Evolutionary conservation across 2,329 filamentous ascomycete species (phyloP), one percentile per base, ranked within the genome.

Genomic region (Cladosporium sp.): DNA sequence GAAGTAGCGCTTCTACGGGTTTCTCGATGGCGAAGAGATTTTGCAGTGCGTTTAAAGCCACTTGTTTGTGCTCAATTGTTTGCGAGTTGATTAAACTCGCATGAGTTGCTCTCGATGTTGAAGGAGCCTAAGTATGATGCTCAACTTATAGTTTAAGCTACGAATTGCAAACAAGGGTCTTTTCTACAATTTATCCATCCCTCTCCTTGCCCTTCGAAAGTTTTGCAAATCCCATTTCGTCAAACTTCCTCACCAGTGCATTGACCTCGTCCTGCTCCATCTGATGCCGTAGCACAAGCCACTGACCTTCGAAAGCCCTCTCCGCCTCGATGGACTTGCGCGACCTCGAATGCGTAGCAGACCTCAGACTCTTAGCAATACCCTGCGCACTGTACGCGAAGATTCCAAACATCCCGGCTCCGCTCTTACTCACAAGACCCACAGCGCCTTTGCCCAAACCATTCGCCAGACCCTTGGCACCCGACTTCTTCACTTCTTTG

Each of bases 351-450:
- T 52, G 49, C 26, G 49, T 52, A n/a, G 28, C 49, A 52, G 23
- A 18, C 66, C 88, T 84, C 53, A 93, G 81, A 75, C 92, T 88
- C 33, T 89, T 89, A 73, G 92, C 88, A 1, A 93, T 83, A 6
- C 91, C 91, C 73, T 91, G 89, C 84, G 92, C 89, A 3, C 89
- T 86, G 71, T 93, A 93, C 1, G 89, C 91, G 0, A 90, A 89
- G 14, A 76, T 73, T 0, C 69, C 73, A 49, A 72, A 74, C 52
- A 90, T 76, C 5, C 84, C 90, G 65, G 91, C 91, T 53, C 86
- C 85, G 6, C 90, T 89, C 75, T 96, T 96, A 5, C 92, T 77
- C 2, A 92, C 80, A 2, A 93, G 72, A 0, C 92, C 92, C 3
- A 90, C 91, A 52, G 94, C 85, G 0, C 91, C 91, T 74, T 92